Evolutionary conservation across 257 asterid species (phyloP).

Genomic region (Solanum clarkiae): DNA sequence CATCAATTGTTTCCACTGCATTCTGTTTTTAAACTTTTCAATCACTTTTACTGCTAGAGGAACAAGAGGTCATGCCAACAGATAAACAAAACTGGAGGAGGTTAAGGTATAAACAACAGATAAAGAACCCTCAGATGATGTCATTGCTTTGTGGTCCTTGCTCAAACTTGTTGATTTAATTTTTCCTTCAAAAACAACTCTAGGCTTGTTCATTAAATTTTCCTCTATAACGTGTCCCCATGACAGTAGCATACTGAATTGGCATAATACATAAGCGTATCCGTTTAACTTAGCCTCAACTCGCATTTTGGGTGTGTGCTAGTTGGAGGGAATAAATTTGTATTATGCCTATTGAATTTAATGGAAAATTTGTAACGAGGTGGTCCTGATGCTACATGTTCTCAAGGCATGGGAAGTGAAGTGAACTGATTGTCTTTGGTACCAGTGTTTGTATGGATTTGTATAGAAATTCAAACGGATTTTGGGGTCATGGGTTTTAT

Average conservation of each 20-base stretch:
- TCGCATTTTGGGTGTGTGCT: too few species aligned
- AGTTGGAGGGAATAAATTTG: too few species aligned
- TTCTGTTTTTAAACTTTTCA: not conserved
- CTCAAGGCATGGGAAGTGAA: slow-evolving; percentile 1
- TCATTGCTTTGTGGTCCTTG: not conserved
- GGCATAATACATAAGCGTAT: too few species aligned
- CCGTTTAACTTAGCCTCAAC: too few species aligned
- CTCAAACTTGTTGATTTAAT: not conserved
- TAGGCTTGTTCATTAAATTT: not conserved
- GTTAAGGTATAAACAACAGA: too few species aligned
- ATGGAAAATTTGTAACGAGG: not conserved
- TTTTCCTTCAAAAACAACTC: not conserved
- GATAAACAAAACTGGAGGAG: too few species aligned
- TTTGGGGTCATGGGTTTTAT: not conserved
- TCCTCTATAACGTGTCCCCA: not conserved
- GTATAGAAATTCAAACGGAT: not conserved
- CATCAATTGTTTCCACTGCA: not conserved
- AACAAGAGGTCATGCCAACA: not conserved
- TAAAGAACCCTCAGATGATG: not conserved
- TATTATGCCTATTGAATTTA: not conserved
- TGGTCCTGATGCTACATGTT: slow-evolving; percentile 12
- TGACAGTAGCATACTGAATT: not conserved
- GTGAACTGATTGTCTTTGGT: not conserved
- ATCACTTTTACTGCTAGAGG: not conserved
- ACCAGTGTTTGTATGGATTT: not conserved